Evolutionary conservation across 345 rosid genomes (phyloP).

Genomic region (Nephelium lappaceum): DNA sequence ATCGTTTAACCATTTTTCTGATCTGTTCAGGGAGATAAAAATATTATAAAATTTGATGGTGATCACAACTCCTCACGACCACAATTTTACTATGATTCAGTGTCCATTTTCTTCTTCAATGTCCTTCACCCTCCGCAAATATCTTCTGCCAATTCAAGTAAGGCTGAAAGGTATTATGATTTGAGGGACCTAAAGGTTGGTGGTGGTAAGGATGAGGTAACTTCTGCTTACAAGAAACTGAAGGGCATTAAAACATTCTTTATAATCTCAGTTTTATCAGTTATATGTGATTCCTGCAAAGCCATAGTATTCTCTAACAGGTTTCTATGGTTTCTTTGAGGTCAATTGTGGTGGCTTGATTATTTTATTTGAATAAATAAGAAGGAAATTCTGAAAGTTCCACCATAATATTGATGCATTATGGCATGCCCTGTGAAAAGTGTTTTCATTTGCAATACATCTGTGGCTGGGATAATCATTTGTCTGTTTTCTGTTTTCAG

Average conservation of each 20-base stretch:
- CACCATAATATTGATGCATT: background rate
- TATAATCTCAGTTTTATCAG: background rate
- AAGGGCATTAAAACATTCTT: background rate
- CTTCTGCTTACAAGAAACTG: constrained; percentile 22
- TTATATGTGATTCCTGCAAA: background rate
- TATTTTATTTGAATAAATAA: background rate
- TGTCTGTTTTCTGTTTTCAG: constrained; percentile 45
- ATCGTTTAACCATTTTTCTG: constrained; percentile 10
- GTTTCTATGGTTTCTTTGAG: background rate
- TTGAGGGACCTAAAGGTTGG: constrained; percentile 60
- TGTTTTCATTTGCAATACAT: background rate
- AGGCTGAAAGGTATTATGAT: constrained; percentile 81
- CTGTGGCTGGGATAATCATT: background rate
- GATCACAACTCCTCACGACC: constrained; percentile 96
- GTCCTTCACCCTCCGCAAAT: constrained; percentile 85
- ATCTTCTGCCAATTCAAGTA: constrained; percentile 52
- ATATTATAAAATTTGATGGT: constrained; percentile 90
- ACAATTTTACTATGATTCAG: constrained; percentile 88
- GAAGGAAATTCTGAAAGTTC: background rate
- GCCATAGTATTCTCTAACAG: background rate
- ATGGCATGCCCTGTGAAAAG: background rate
- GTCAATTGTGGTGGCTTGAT: background rate
- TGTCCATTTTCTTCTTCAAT: constrained; percentile 89
- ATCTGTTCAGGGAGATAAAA: constrained; percentile 86
- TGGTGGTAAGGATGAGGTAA: constrained; percentile 76